Base-by-base conservation (phyloP, 768 basidiomycete species). In the Cytidiella melzeri region DNA sequence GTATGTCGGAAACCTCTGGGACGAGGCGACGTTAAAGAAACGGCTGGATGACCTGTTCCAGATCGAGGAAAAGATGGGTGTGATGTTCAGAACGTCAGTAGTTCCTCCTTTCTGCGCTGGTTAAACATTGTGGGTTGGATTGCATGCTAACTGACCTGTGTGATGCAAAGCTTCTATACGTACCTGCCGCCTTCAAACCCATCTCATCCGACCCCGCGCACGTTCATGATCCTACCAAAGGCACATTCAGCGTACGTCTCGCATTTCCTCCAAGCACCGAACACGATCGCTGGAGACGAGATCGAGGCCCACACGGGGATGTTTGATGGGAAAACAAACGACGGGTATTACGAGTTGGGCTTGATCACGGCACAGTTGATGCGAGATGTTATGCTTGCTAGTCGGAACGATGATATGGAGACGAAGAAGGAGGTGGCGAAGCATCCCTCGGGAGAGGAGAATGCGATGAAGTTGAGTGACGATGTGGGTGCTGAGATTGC, bases 281-380 rank as follows among this genome's bases (percentile, higher is more conserved):
- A 95, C 56, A 75, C 70, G 3, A 62, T 84, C 21, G 86, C 84
- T 0, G 52, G 73, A 20, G 86, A 92, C 59, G 92, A 95, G 64
- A 67, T 94, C 7, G 73, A 84, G 51, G 92, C 90, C 5, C 93
- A 97, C 61, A 88, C 80, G 28, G 83, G 83, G 27, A 95, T 97
- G 87, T 97, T 96, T 67, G 74, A 76, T 50, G 76, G 80, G 4
- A 75, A 72, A 55, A 81, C 80, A 20, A 95, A 96, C 59, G 92
- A 94, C 56, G 92, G 92, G 18, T 96, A 92, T 66, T 94, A 94
- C 60, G 81, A 82, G 57, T 71, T 96, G 5, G 93, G 92, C 1
- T 68, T 94, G 30, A 69, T 75, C 40, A 77, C 80, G 1, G 83
- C 80, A 15, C 72, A 77, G 43, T 57, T 80, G 21, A 77, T 91